phyloP scores from a whole-genome alignment of 2,329 filamentous ascomycete species.

The Colletotrichum camelliae region DNA sequence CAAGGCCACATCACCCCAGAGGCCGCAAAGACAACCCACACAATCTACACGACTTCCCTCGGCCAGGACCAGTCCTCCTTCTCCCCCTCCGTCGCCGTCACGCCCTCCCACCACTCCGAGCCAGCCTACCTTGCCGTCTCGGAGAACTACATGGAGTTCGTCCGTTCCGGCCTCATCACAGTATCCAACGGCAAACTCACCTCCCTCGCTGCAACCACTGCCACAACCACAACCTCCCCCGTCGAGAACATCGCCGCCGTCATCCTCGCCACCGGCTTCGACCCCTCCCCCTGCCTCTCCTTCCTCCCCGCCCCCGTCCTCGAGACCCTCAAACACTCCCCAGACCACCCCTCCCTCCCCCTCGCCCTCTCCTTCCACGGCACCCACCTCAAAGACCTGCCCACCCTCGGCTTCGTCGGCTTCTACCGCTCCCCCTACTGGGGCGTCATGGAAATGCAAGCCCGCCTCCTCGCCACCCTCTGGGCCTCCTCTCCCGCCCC shows the following conservation, averaged over 20 bases:
- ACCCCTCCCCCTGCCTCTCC: constrained; percentile 65
- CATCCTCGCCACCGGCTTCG: constrained; percentile 79
- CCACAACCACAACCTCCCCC: constrained; percentile 29
- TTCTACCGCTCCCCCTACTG: constrained; percentile 87
- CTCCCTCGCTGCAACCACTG: constrained; percentile 39
- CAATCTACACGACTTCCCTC: constrained; percentile 50
- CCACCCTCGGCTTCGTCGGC: constrained; percentile 77
- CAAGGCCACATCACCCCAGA: constrained; percentile 69
- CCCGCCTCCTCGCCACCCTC: constrained; percentile 66
- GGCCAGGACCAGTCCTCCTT: constrained; percentile 62
- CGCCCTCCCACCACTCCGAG: constrained; percentile 44
- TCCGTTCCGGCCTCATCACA: constrained; percentile 66
- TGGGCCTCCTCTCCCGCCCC: constrained; percentile 52
- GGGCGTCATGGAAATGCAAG: constrained; percentile 89
- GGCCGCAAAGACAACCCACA: constrained; percentile 59
- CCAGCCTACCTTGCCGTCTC: constrained; percentile 73
- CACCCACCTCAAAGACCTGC: constrained; percentile 64
- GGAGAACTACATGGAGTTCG: constrained; percentile 76
- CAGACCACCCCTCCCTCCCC: constrained; percentile 60
- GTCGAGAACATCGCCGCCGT: constrained; percentile 68
- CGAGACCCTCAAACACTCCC: constrained; percentile 61
- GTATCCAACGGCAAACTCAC: constrained; percentile 54
- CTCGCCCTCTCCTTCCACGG: constrained; percentile 72
- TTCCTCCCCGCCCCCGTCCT: constrained; percentile 67
- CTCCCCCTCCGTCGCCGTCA: constrained; percentile 40